Base-by-base conservation (phyloP, 2,329 filamentous ascomycete genomes). In the Diaporthe caulivora region DNA sequence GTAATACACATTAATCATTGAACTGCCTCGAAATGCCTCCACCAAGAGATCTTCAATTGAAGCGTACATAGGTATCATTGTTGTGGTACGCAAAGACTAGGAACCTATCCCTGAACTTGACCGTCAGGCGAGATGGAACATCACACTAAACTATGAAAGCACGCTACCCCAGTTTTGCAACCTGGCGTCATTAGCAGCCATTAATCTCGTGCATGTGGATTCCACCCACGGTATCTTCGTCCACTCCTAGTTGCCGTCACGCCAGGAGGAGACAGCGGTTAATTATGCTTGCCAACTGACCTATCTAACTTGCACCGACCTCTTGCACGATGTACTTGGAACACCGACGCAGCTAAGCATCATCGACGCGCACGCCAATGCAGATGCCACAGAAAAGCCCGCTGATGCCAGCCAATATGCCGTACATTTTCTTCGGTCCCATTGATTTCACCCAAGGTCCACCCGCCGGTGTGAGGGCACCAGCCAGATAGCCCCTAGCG, bases 401-500 rank as follows among this genome's bases (percentile, higher is more conserved):
- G 18, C 53, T 51, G 29, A 70, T 34, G 26, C 21, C 67, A 1
- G 67, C 67, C 11, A 70, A 29, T 3, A 70, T 70, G 11, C 53
- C 53, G n/a, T 40, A 70, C 67, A 70, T 70, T 10, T n/a, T 57
- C n/a, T 58, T 51, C 29, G 67, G 53, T 1, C 67, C 67, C 67
- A 70, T 70, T 2, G 29, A 17, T n/a, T 70, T 57, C 21, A 70
- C 44, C 67, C 67, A 70, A 1, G 55, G 51, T 21, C 53, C 40
- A 49, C 24, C 67, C 6, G 53, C 53, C 17, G 67, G 67, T 3
- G 40, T 58, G 17, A 70, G 54, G 7, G 44, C 67, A 37, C 91
- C 91, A 37, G 91, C 91, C 29, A 92, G 83, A 80, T 92, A 89
- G 78, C 93, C 91, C 76, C 91, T 86, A 31, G 90, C 86, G 80